Evolutionary conservation across 352 stramenopile species (phyloP), one percentile per base, ranked within the genome.

Genomic region (Thalassiosira pacifica): DNA sequence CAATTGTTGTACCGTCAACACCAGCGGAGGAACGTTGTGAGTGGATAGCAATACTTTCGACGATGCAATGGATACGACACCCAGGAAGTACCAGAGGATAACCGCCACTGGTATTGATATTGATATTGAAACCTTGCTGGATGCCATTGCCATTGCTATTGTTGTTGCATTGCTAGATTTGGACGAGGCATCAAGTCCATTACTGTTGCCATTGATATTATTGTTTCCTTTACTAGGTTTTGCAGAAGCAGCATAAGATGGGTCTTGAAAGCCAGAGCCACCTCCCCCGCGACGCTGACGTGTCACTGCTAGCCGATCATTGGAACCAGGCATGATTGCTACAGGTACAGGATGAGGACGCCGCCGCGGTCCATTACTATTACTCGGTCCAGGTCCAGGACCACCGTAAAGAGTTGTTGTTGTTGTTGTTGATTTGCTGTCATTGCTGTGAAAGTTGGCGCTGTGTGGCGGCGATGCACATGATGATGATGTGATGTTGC

Each of bases 1-100:
- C 2, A 95, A 77, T 76, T 95, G 92, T 70, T 94, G 90, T 18
- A 92, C 32, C 11, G 88, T 95, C 78, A 95, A 83, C 48, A 88
- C 72, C 11, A 93, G 60, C 16, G 92, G 92, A 22, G 90, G 70
- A 1, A 93, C 71, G 19, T 81, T n/a, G 32, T 84, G 72, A 9
- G 42, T 68, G 10, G 73, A 88, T 13, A 95, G 64, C n/a, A 95
- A 65, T 52, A 94, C 45, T 72, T 95, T 95, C 18, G 90, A 91
- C 0, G 87, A 87, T 26, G 84, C 83, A 68, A 95, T 95, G 18
- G 83, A 91, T 0, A 94, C 19, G 16, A 95, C 86, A 24, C 92
- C 92, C 6, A 95, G 67, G 2, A 89, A 68, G 76, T 94, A 95
- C 92, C 92, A 95, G 2, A 93, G 63, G 16, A 88, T 16, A 11